These are phyloP conservation scores for Orbilia oligospora DNA, from an alignment of 2,329 filamentous ascomycete genomes.

Conservation along the genomic window DNA sequence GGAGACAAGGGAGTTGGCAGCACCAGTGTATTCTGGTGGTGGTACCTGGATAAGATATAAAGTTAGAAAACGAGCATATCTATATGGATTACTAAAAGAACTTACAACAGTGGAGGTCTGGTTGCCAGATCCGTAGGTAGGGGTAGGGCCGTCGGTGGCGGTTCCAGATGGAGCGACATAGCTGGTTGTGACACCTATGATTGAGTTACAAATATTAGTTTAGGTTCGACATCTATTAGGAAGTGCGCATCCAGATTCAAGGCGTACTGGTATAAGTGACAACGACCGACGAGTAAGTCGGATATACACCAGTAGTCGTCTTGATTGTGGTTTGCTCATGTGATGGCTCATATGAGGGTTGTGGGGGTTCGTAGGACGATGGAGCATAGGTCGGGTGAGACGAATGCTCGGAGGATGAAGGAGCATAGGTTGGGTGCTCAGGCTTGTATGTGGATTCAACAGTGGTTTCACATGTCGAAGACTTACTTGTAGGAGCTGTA, in stretches of 20 bases:
- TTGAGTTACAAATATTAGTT: slow-evolving; percentile 10
- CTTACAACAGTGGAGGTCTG: slow-evolving; percentile 45
- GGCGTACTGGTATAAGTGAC: slow-evolving; percentile 47
- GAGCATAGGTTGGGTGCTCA: slow-evolving; percentile 24
- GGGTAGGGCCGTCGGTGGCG: slow-evolving; percentile 9
- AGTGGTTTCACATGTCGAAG: slow-evolving; percentile 17
- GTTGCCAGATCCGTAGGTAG: slow-evolving; percentile 35
- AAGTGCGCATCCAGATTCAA: slow-evolving; percentile 15
- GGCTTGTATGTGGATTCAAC: slow-evolving; percentile 17
- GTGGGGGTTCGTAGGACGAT: slow-evolving; percentile 26
- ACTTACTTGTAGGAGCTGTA: slow-evolving; percentile 16
- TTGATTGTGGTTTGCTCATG: slow-evolving; percentile 46
- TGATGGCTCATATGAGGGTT: slow-evolving; percentile 35
- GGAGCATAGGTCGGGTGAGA: slow-evolving; percentile 42
- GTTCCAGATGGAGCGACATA: slow-evolving; percentile 28
- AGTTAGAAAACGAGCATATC: background rate
- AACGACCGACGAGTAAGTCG: slow-evolving; percentile 29
- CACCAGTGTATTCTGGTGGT: slow-evolving; percentile 55
- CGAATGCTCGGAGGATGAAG: slow-evolving; percentile 3
- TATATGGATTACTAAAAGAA: background rate
- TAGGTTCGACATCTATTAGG: background rate
- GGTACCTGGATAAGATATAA: slow-evolving; percentile 32
- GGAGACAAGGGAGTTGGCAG: slow-evolving; percentile 37
- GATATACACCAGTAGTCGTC: slow-evolving; percentile 44
- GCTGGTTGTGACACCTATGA: slow-evolving; percentile 14